These are phyloP conservation scores for Amylocarpus encephaloides DNA, from an alignment of 2,329 filamentous ascomycete genomes.

Conservation along the genomic window DNA sequence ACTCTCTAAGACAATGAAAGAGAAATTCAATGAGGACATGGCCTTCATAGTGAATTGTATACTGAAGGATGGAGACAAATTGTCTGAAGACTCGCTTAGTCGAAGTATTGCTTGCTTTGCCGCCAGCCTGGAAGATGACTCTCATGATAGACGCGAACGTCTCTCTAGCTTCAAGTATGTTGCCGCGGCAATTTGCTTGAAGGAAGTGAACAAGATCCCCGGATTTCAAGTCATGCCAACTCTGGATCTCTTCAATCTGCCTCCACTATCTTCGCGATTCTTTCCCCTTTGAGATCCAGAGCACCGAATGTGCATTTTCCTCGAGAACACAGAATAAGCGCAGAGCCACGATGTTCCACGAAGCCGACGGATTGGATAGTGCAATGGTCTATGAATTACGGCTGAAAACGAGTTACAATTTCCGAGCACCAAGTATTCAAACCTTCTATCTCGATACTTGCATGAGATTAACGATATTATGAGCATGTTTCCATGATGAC, in stretches of 20 bases:
- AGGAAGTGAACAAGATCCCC: conserved; percentile 36
- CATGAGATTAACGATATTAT: too few species aligned
- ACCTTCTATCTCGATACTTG: too few species aligned
- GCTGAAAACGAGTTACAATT: too few species aligned
- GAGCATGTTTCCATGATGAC: too few species aligned
- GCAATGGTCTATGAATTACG: too few species aligned
- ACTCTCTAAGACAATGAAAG: conserved; percentile 36
- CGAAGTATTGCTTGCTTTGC: conserved; percentile 42
- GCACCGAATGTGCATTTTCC: too few species aligned
- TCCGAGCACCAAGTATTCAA: too few species aligned
- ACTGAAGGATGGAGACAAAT: conserved; percentile 33
- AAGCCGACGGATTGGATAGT: too few species aligned
- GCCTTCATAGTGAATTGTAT: conserved; percentile 38
- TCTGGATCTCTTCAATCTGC: conserved; percentile 1
- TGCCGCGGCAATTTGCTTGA: conserved; percentile 43
- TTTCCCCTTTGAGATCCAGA: too few species aligned
- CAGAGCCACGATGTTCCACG: too few species aligned
- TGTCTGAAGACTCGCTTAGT: conserved; percentile 5
- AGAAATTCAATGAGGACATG: conserved; percentile 36
- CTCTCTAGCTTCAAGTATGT: conserved; percentile 48
- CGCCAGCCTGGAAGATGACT: conserved; percentile 34
- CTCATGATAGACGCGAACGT: conserved; percentile 25
- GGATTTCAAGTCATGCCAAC: conserved; percentile 1
- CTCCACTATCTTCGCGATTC: too few species aligned
- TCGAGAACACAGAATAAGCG: too few species aligned